Conservation (phyloP, 345 rosid species). For the Hibiscus trionum region DNA sequence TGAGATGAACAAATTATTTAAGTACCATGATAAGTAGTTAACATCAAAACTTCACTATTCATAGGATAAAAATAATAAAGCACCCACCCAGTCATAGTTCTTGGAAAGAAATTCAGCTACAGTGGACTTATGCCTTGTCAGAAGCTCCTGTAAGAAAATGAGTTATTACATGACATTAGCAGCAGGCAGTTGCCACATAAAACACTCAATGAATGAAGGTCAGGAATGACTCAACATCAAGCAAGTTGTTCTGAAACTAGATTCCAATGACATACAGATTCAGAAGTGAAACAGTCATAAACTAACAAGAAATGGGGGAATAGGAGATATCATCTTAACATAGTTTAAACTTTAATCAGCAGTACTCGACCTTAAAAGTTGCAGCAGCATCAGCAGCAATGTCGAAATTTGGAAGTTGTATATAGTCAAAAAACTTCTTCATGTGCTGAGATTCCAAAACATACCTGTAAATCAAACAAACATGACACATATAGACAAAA, state of each 20-base stretch:
- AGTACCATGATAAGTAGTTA: not conserved
- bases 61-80: not conserved
- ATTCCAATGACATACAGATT: not conserved
- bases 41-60: not conserved
- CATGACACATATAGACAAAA: not conserved
- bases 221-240: not conserved
- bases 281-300: not conserved
- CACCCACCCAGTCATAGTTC: conserved; percentile 87
- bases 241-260: not conserved
- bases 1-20: not conserved
- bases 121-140: conserved; percentile 97
- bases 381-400: conserved; percentile 99
- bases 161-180: conserved; percentile 16
- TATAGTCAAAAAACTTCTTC: conserved; percentile 85
- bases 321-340: not conserved
- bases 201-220: not conserved
- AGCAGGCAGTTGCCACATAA: conserved; percentile 3
- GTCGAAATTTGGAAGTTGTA: conserved; percentile 94
- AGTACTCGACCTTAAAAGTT: conserved; percentile 71
- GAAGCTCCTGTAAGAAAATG: conserved; percentile 53
- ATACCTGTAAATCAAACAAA: conserved; percentile 44
- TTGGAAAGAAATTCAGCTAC: conserved; percentile 88
- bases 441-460: conserved; percentile 78
- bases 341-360: not conserved
- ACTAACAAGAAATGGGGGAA: conserved; percentile 1